Evolutionary conservation across 2,329 filamentous ascomycete species (phyloP).

Genomic region (Colletotrichum neosansevieriae): DNA sequence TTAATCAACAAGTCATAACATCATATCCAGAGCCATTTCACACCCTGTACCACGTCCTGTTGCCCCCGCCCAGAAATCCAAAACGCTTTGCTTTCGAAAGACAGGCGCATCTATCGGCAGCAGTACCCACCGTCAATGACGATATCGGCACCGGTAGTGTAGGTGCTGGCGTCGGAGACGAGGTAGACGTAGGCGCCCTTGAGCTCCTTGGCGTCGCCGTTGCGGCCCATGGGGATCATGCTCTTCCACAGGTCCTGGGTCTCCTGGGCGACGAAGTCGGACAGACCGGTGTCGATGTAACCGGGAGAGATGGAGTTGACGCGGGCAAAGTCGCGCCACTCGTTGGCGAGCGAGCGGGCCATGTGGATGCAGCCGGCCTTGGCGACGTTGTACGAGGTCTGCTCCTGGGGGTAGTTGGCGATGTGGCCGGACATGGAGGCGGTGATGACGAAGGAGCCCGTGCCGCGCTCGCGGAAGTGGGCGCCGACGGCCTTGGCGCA

Average conservation of each 20-base stretch:
- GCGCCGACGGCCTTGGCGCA: constrained; percentile 73
- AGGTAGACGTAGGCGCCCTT: constrained; percentile 86
- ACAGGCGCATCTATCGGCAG: constrained; percentile 52
- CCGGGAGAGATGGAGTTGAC: constrained; percentile 76
- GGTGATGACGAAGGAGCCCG: constrained; percentile 76
- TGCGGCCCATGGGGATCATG: constrained; percentile 80
- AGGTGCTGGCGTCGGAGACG: constrained; percentile 79
- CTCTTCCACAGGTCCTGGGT: constrained; percentile 79
- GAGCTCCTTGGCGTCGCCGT: constrained; percentile 76
- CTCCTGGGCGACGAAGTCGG: constrained; percentile 72
- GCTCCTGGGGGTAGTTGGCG: constrained; percentile 77
- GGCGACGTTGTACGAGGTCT: constrained; percentile 75
- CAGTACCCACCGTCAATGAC: constrained; percentile 79
- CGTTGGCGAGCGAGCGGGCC: constrained; percentile 66
- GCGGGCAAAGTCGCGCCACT: constrained; percentile 77
- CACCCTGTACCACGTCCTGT: constrained; percentile 16
- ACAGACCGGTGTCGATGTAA: constrained; percentile 77
- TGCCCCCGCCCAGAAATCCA: constrained; percentile 11
- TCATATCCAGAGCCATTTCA: constrained; percentile 27
- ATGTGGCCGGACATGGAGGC: constrained; percentile 78
- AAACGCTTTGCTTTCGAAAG: not conserved
- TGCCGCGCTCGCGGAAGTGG: constrained; percentile 73
- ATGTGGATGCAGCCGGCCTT: constrained; percentile 67
- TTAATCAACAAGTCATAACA: constrained; percentile 26
- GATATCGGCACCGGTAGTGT: constrained; percentile 79